These are phyloP conservation scores for Lyophyllum shimeji DNA, from an alignment of 768 basidiomycete species.

Conservation along the genomic window DNA sequence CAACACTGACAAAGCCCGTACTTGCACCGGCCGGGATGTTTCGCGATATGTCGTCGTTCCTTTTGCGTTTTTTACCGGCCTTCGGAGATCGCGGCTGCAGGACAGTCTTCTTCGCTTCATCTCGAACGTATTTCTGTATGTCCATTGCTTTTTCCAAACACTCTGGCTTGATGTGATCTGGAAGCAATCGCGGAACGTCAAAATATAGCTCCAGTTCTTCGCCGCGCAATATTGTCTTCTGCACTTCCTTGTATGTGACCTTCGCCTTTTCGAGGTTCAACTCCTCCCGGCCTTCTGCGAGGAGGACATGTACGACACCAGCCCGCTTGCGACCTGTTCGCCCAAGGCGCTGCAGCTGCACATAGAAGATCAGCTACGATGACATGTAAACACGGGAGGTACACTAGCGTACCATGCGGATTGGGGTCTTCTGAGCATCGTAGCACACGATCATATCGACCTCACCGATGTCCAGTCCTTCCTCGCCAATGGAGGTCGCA, in stretches of 20 bases:
- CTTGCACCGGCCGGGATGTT: slow-evolving; percentile 77
- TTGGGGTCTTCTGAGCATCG: slow-evolving; percentile 93
- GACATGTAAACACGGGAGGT: background rate
- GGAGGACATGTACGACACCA: slow-evolving; percentile 87
- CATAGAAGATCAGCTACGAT: background rate
- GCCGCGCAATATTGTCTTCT: slow-evolving; percentile 82
- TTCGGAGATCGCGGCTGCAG: slow-evolving; percentile 27
- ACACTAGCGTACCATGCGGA: slow-evolving; percentile 76
- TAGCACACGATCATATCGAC: slow-evolving; percentile 96
- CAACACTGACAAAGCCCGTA: slow-evolving; percentile 70
- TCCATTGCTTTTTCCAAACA: slow-evolving; percentile 83
- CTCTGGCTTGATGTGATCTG: slow-evolving; percentile 71
- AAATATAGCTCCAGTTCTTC: slow-evolving; percentile 87
- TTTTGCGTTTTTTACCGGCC: slow-evolving; percentile 60
- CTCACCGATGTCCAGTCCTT: slow-evolving; percentile 97
- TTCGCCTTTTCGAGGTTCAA: slow-evolving; percentile 87
- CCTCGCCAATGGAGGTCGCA: slow-evolving; percentile 96
- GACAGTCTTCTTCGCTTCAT: slow-evolving; percentile 36
- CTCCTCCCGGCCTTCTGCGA: slow-evolving; percentile 91
- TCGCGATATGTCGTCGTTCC: slow-evolving; percentile 62
- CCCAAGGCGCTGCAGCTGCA: slow-evolving; percentile 91
- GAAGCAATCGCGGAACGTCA: slow-evolving; percentile 88
- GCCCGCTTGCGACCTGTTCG: slow-evolving; percentile 91
- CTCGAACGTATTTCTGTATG: slow-evolving; percentile 69
- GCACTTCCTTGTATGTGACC: slow-evolving; percentile 83